Conservation (phyloP, 768 basidiomycete genomes). For the Punctularia strigosozonata region DNA sequence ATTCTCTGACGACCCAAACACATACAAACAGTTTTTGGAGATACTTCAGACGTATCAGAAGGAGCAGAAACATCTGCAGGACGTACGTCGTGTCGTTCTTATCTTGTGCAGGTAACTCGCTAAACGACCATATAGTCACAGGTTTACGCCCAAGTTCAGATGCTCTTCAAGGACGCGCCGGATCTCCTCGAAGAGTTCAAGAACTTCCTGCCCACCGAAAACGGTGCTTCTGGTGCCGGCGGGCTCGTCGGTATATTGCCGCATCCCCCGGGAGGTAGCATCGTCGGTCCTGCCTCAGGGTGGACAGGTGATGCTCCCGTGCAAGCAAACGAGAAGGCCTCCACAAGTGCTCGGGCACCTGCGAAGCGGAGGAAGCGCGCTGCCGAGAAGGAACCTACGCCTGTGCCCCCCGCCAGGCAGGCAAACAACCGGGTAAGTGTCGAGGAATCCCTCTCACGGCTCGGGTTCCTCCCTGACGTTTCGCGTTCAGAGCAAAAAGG, state of each 20-base stretch:
- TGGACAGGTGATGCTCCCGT: background rate
- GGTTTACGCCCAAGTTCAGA: constrained; percentile 72
- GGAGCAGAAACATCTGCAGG: constrained; percentile 46
- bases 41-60: constrained; percentile 83
- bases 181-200: constrained; percentile 76
- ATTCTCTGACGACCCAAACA: constrained; percentile 81
- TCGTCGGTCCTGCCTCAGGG: background rate
- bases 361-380: constrained; percentile 50
- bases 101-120: constrained; percentile 2
- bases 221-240: constrained; percentile 29
- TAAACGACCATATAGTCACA: constrained; percentile 34
- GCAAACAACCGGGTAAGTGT: constrained; percentile 34
- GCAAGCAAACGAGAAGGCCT: constrained; percentile 28
- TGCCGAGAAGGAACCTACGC: constrained; percentile 58
- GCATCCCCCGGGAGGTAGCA: constrained; percentile 25
- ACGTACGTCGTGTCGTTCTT: constrained; percentile 35
- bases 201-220: constrained; percentile 63
- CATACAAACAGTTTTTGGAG: constrained; percentile 84
- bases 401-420: constrained; percentile 40
- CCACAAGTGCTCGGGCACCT: constrained; percentile 16
- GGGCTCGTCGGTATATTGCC: constrained; percentile 38
- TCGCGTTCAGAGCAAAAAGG: constrained; percentile 40
- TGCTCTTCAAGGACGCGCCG: constrained; percentile 70
- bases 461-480: background rate
- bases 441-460: constrained; percentile 3